Base-by-base conservation (phyloP, 768 basidiomycete species). In the Hericium rajendrae region DNA sequence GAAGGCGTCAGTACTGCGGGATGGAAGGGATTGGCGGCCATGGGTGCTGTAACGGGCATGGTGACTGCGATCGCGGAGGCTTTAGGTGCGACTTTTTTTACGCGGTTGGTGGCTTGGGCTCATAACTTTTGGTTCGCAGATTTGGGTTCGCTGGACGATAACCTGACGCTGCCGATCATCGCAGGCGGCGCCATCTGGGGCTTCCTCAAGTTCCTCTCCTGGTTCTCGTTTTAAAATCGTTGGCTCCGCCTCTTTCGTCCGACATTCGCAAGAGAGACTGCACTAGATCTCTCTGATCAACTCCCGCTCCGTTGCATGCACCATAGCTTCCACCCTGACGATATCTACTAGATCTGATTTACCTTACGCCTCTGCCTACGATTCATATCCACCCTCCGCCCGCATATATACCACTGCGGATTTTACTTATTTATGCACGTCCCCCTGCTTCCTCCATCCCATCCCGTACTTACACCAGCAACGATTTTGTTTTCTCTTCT, bases 1-100 rank as follows among this genome's bases (percentile, higher is more conserved):
- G 18, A 53, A 38, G 63, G 67, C 37, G 50, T 69, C 13, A 60
- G 52, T 38, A 60, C 41, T 65, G 75, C 48, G 70, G 85, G 61
- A 60, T 76, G 72, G 71, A 13, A 73, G 0, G 85, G 86, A 0
- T 68, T 91, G 51, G 68, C 75, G 48, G 71, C 76, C 15, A 72
- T 89, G 26, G 81, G 83, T 13, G 61, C 82, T 8, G 76, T 86
- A 2, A 78, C 88, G 12, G 94, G 93, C 1, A 58, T 93, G 37
- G 84, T 92, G 12, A 85, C 88, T 20, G 93, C 88, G 16, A 75
- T 92, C 22, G 85, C 88, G n/a, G 94, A 95, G 70, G 93, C 92
- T 0, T 71, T 95, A 15, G 92, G 93, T 93, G 66, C 59, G 84
- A 76, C 6, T 59, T 46, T 51, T 56, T 9, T 15, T 18, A 8